Percentiles rank a stretch among this genome's conserved stretches.
Conservation (phyloP, 106 monocot genomes). For the Dioscorea zingiberensis region DNA sequence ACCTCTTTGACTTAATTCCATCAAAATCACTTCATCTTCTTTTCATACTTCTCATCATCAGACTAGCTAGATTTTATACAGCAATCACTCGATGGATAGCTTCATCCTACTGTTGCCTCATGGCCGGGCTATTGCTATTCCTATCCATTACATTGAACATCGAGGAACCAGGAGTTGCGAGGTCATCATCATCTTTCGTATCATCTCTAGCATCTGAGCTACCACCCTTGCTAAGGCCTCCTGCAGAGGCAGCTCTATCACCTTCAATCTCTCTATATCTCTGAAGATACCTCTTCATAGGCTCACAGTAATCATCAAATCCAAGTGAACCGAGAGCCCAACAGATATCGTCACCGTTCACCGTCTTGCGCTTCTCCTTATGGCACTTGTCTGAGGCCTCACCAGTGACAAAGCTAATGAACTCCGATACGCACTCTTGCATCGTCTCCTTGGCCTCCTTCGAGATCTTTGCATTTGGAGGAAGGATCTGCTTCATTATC, state of each 20-base stretch:
- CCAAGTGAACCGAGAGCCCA: constrained; percentile 65
- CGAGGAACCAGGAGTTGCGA: background rate
- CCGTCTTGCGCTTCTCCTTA: constrained; percentile 81
- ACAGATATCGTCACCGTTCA: constrained; percentile 75
- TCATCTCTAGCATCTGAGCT: constrained; percentile 2
- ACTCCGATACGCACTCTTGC: constrained; percentile 83
- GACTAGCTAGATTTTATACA: background rate
- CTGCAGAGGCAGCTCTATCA: constrained; percentile 18
- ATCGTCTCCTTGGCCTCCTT: constrained; percentile 83
- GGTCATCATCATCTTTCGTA: background rate
- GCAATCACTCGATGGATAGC: background rate
- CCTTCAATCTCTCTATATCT: constrained; percentile 65
- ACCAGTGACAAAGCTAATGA: constrained; percentile 80
- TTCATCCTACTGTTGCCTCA: constrained; percentile 4
- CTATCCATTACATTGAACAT: constrained; percentile 15
- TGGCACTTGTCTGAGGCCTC: constrained; percentile 74
- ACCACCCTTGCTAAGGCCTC: background rate
- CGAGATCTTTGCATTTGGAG: constrained; percentile 70
- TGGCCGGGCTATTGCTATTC: constrained; percentile 3
- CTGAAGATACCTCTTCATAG: constrained; percentile 56
- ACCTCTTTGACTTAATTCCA: no score
- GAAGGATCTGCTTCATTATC: constrained; percentile 85
- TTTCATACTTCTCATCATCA: background rate
- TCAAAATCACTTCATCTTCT: no score
- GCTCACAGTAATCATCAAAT: constrained; percentile 58